Percentiles rank a stretch among this genome's conserved stretches.
Evolutionary conservation across 2,329 filamentous ascomycete species (phyloP).

Genomic region (Cladorrhinum sp.): DNA sequence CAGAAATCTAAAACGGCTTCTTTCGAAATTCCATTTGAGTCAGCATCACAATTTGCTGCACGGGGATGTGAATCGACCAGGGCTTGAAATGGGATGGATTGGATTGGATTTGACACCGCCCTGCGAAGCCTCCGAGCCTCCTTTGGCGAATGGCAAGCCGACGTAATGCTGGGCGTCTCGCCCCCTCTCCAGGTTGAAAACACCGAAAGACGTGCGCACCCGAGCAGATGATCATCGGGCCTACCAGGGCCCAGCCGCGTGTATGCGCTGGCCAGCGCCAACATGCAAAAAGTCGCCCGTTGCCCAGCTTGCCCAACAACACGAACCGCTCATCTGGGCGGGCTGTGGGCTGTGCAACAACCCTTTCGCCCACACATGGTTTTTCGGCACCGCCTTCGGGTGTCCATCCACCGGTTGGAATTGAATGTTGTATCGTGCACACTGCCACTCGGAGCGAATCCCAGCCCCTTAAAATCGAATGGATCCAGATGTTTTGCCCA

Average conservation of each 20-base stretch:
- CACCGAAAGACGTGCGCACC: not conserved
- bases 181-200: not conserved
- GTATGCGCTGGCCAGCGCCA: not conserved
- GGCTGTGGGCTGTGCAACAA: not conserved
- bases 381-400: not conserved
- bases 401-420: not conserved
- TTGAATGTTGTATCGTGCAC: not conserved
- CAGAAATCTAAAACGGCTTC: not conserved
- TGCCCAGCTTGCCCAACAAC: not conserved
- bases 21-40: not conserved
- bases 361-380: not conserved
- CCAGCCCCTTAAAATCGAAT: constrained; percentile 1
- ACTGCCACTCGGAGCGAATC: constrained; percentile 11
- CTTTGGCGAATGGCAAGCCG: not conserved
- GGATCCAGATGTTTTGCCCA: not conserved
- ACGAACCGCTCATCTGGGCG: not conserved
- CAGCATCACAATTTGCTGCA: not conserved
- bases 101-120: not conserved
- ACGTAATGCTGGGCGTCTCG: not conserved
- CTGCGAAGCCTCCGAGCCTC: not conserved
- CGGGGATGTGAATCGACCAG: not conserved
- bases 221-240: not conserved
- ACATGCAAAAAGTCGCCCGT: not conserved
- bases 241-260: not conserved
- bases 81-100: not conserved